Conservation (phyloP, 164 flowering plant genomes). For the Berberis vulgaris region DNA sequence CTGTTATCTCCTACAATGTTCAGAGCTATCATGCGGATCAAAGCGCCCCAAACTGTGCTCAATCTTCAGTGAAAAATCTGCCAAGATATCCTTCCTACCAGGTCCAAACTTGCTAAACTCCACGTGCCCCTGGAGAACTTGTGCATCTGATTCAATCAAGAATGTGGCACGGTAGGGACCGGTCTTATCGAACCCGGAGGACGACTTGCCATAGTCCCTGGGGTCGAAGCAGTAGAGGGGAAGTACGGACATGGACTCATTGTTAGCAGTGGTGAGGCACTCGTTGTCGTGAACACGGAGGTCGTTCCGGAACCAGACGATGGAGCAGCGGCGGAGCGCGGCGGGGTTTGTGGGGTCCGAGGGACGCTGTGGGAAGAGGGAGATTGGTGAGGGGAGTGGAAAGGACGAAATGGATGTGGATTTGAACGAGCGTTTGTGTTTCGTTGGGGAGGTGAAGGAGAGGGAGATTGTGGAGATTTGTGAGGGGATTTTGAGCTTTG, state of each 20-base stretch:
- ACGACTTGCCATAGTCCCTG: conserved; percentile 76
- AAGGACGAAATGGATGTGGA: conserved; percentile 49
- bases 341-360: conserved; percentile 63
- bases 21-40: too few species aligned
- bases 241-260: conserved; percentile 71
- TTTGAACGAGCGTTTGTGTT: conserved; percentile 27
- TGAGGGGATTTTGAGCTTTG: conserved; percentile 17
- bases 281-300: conserved; percentile 90
- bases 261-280: conserved; percentile 59
- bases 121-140: too few species aligned
- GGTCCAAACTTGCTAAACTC: too few species aligned
- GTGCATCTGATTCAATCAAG: conserved; percentile 30
- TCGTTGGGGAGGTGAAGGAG: conserved; percentile 26
- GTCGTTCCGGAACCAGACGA: conserved; percentile 89
- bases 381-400: conserved; percentile 36
- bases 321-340: conserved; percentile 58
- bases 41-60: too few species aligned
- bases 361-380: conserved; percentile 52
- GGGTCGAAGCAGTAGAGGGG: conserved; percentile 93
- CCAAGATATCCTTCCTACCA: too few species aligned
- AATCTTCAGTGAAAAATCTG: too few species aligned
- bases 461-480: conserved; percentile 32
- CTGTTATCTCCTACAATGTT: too few species aligned
- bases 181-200: conserved; percentile 85
- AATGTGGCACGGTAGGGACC: conserved; percentile 79